Percentiles rank a stretch among this genome's conserved stretches.
These are phyloP conservation scores for Biscogniauxia marginata DNA, from an alignment of 2,329 filamentous ascomycete species.

Conservation along the genomic window DNA sequence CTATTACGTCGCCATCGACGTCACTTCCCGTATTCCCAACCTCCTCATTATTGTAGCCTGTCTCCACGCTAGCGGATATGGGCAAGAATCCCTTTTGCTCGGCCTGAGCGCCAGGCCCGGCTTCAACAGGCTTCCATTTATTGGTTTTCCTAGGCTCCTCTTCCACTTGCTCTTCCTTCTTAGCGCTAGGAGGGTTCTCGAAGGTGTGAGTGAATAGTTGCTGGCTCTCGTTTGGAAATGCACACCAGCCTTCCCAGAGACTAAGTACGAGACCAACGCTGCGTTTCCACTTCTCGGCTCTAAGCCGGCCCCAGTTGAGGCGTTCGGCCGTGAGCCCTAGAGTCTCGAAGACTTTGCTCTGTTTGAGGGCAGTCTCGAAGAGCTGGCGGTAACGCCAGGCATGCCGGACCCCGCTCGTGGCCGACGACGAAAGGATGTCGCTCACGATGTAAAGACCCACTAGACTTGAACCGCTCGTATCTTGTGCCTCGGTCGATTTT, in stretches of 20 bases:
- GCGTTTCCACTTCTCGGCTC: constrained; percentile 81
- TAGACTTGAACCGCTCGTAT: constrained; percentile 71
- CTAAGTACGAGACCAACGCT: constrained; percentile 68
- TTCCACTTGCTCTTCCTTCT: constrained; percentile 32
- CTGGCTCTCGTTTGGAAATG: constrained; percentile 72
- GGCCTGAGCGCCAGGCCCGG: constrained; percentile 27
- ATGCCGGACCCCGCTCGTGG: constrained; percentile 74
- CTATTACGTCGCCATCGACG: constrained; percentile 46
- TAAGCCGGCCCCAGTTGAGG: constrained; percentile 75
- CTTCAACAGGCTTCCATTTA: constrained; percentile 53
- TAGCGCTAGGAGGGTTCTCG: constrained; percentile 62
- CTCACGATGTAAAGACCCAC: constrained; percentile 75
- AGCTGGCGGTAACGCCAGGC: constrained; percentile 84
- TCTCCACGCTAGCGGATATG: constrained; percentile 18
- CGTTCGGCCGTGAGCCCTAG: constrained; percentile 73
- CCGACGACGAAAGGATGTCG: constrained; percentile 77
- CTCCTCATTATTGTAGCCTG: constrained; percentile 36
- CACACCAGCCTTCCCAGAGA: constrained; percentile 70
- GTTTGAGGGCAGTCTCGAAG: constrained; percentile 70
- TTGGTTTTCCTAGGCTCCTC: constrained; percentile 37
- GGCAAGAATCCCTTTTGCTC: constrained; percentile 29
- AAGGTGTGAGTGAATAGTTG: constrained; percentile 70
- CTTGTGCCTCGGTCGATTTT: constrained; percentile 44
- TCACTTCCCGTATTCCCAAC: constrained; percentile 39
- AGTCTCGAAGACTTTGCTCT: constrained; percentile 67